Percentiles rank a stretch among this genome's conserved stretches.
These are phyloP conservation scores for Xylaria sp. DNA, from an alignment of 2,329 filamentous ascomycete genomes.

Conservation along the genomic window DNA sequence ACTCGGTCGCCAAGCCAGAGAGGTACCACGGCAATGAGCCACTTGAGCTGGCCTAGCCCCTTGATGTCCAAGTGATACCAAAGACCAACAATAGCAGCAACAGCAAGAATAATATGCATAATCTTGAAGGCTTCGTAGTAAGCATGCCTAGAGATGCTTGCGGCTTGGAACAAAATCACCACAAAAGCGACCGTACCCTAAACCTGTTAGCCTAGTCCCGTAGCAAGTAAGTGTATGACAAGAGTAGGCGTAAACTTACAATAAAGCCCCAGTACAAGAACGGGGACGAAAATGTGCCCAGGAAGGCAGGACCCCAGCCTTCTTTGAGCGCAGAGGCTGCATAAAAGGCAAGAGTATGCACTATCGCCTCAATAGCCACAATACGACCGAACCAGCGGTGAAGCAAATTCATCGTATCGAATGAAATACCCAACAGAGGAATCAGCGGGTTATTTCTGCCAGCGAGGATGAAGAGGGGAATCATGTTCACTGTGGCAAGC, in stretches of 20 bases:
- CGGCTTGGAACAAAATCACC: slow-evolving; percentile 70
- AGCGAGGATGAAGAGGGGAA: slow-evolving; percentile 75
- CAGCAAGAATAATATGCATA: slow-evolving; percentile 69
- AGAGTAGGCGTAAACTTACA: slow-evolving; percentile 51
- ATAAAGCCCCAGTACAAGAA: slow-evolving; percentile 69
- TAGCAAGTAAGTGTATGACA: not conserved
- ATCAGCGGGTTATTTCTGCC: slow-evolving; percentile 82
- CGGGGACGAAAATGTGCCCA: slow-evolving; percentile 43
- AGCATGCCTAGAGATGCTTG: slow-evolving; percentile 74
- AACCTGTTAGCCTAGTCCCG: slow-evolving; percentile 16
- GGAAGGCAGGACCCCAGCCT: slow-evolving; percentile 56
- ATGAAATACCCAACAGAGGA: slow-evolving; percentile 72
- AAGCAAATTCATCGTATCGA: slow-evolving; percentile 82
- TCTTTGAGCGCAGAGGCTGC: slow-evolving; percentile 46
- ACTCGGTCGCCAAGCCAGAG: slow-evolving; percentile 71
- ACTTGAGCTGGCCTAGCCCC: slow-evolving; percentile 59
- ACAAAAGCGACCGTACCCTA: slow-evolving; percentile 66
- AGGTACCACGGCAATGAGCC: slow-evolving; percentile 66
- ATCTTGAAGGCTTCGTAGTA: slow-evolving; percentile 82
- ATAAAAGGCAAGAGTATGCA: slow-evolving; percentile 68
- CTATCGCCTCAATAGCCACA: slow-evolving; percentile 70
- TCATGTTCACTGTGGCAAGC: slow-evolving; percentile 77
- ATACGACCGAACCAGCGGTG: slow-evolving; percentile 83
- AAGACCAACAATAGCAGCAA: slow-evolving; percentile 64
- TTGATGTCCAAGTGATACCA: slow-evolving; percentile 70